Base-by-base conservation (phyloP, 2,329 filamentous ascomycete species). In the Colletotrichum lindemuthianum region DNA sequence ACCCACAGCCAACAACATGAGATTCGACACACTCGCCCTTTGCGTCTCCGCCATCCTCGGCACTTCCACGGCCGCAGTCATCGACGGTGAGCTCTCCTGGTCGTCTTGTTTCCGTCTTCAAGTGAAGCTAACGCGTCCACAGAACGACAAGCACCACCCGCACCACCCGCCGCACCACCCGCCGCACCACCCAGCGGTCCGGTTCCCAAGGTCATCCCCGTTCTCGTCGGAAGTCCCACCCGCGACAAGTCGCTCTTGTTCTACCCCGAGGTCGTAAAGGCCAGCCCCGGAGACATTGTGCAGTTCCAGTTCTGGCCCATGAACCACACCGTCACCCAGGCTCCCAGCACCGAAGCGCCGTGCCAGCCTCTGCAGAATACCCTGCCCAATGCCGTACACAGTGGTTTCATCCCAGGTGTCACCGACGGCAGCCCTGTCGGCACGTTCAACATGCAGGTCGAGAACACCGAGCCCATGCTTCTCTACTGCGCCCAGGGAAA, bases 141-240 rank as follows among this genome's bases (percentile, higher is more conserved):
- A 65, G 61, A 65, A 45, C 61, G 61, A 16, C 61, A 65, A 41
- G 52, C 61, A 24, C 55, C 55, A 15, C 24, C 57, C 32, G 57
- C 60, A 2, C 37, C 60, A 9, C 60, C 53, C 12, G 60, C 57
- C 32, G 57, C 60, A 2, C 37, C 60, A 9, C 60, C 53, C 12
- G 60, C 33, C 34, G 41, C 50, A 12, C 37, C 57, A 10, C 60
- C 61, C 15, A 24, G 24, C 24, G 24, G 24, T 4, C 61, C 61
- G 6, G 57, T 51, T 8, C 61, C 61, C 7, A 65, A 71, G 50
- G 61, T 65, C 15, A 61, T 65, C 32, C 58, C 61, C 60, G 86
- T 93, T 58, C 84, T 86, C 66, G 90, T 93, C 58, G 85, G 86
- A 66, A 65, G 61, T 16, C 77, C 81, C 66, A 85, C 85, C 71